Evolutionary conservation across 2,329 filamentous ascomycete species (phyloP).

Genomic region (Aspergillus quadrilineatus): DNA sequence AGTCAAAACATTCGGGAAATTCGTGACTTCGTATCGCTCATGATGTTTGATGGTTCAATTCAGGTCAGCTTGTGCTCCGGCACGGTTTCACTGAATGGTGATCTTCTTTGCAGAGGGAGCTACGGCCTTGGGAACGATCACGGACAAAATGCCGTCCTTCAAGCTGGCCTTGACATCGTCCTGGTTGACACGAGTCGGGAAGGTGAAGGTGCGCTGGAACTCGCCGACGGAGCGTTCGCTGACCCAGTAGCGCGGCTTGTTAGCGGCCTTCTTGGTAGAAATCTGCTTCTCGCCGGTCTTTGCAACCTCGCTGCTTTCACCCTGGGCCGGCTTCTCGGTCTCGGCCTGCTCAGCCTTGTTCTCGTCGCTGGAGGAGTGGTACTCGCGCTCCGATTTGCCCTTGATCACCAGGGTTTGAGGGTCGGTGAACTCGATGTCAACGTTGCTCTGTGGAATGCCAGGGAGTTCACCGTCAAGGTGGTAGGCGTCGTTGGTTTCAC

Average conservation of each 20-base stretch:
- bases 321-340: slow-evolving; percentile 18
- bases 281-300: slow-evolving; percentile 28
- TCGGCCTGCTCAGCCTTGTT: neutral
- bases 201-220: slow-evolving; percentile 60
- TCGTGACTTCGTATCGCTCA: neutral
- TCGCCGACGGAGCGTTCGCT: slow-evolving; percentile 59
- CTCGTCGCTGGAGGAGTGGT: slow-evolving; percentile 33
- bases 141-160: slow-evolving; percentile 60
- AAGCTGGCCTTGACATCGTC: slow-evolving; percentile 60
- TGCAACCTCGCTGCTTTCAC: slow-evolving; percentile 24
- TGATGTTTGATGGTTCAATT: neutral
- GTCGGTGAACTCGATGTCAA: slow-evolving; percentile 51
- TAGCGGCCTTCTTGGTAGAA: slow-evolving; percentile 16
- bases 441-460: slow-evolving; percentile 48
- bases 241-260: slow-evolving; percentile 56
- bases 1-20: neutral
- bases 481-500: slow-evolving; percentile 46
- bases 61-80: neutral
- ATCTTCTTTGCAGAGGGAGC: slow-evolving; percentile 53
- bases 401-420: slow-evolving; percentile 48
- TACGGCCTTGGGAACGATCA: slow-evolving; percentile 58
- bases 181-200: slow-evolving; percentile 59
- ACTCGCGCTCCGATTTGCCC: slow-evolving; percentile 43
- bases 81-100: slow-evolving; percentile 54
- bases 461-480: slow-evolving; percentile 51